Conservation (phyloP, 768 basidiomycete species). For the Russula dissimulans region DNA sequence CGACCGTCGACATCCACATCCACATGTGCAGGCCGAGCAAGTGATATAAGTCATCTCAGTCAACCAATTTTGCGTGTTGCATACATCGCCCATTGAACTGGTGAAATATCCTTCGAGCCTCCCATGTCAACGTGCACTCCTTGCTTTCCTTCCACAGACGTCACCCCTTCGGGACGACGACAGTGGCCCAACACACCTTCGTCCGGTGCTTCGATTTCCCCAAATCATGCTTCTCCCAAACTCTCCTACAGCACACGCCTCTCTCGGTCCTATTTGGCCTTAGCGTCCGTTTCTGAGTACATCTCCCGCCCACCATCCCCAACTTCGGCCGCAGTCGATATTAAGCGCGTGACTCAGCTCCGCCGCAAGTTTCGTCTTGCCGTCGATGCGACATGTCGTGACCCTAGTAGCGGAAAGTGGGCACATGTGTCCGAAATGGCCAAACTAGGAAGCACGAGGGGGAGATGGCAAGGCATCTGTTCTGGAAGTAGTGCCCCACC, state of each 20-base stretch:
- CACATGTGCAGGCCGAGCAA: no score
- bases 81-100: background rate
- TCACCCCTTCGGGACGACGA: background rate
- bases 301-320: constrained; percentile 5
- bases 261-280: constrained; percentile 6
- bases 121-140: constrained; percentile 10
- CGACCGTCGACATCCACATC: background rate
- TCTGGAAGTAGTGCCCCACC: constrained; percentile 5
- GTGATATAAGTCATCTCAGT: no score
- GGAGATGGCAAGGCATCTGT: constrained; percentile 13
- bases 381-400: constrained; percentile 3
- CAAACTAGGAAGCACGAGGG: constrained; percentile 12
- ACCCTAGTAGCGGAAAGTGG: constrained; percentile 15
- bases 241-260: constrained; percentile 4
- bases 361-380: constrained; percentile 12
- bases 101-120: background rate
- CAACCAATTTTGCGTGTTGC: background rate
- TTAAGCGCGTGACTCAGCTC: background rate
- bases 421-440: constrained; percentile 14
- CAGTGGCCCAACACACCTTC: background rate
- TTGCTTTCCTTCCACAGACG: background rate
- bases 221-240: background rate
- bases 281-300: constrained; percentile 9
- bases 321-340: constrained; percentile 1
- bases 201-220: background rate